Conservation (phyloP, 305 asterid species). For the Andrographis paniculata region DNA sequence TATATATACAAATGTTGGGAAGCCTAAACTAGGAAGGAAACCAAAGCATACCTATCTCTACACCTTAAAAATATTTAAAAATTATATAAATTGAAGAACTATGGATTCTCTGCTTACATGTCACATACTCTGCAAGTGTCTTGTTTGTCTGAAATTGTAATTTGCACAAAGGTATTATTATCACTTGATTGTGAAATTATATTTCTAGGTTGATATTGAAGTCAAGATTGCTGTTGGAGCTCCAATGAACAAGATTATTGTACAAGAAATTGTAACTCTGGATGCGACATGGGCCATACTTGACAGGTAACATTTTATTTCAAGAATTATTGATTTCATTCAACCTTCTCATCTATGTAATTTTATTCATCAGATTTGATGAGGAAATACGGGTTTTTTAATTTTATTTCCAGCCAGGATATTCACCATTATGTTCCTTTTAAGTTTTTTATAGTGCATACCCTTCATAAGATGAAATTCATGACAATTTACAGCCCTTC, state of each 20-base stretch:
- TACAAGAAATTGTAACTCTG: constrained; percentile 40
- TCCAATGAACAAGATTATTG: constrained; percentile 40
- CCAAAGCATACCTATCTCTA: too few species aligned
- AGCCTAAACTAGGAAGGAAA: too few species aligned
- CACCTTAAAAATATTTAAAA: too few species aligned
- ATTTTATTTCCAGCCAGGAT: too few species aligned
- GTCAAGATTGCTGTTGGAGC: constrained; percentile 61
- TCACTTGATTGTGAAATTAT: constrained; percentile 8
- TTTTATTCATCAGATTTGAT: too few species aligned
- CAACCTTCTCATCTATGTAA: neutral
- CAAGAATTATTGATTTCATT: neutral
- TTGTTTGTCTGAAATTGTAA: neutral
- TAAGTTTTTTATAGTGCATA: neutral
- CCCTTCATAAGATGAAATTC: neutral
- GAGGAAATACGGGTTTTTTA: too few species aligned
- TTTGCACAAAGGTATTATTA: neutral
- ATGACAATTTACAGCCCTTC: neutral
- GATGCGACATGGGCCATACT: constrained; percentile 54
- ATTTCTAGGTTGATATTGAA: constrained; percentile 51
- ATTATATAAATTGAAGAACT: too few species aligned
- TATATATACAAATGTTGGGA: too few species aligned
- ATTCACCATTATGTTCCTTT: neutral
- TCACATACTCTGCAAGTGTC: neutral
- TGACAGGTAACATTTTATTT: constrained; percentile 33
- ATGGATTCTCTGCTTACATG: too few species aligned